Base-by-base conservation (phyloP, 2,329 filamentous ascomycete genomes). In the Parastagonospora avenae region DNA sequence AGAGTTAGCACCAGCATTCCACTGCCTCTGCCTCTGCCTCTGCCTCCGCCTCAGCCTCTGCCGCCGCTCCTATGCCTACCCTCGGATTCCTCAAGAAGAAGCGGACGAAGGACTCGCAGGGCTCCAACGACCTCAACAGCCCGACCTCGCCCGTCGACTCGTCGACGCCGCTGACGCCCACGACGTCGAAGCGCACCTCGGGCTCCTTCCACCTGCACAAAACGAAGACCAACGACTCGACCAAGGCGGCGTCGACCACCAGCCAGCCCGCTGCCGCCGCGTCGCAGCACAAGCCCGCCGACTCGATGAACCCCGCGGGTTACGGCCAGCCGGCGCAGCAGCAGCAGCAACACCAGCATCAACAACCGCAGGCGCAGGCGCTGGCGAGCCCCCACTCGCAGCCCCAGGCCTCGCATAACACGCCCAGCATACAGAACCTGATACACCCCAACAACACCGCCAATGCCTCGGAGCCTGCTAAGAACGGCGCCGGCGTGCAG, bases 11-110 rank as follows among this genome's bases (percentile, higher is more conserved):
- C 19, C 19, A 24, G 19, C 19, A 24, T 58, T 51, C 49, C 50
- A 51, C 55, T 12, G 4, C 10, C n/a, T 56, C 47, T 50, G 46
- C 47, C 55, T 48, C 45, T 40, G 27, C 19, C 37, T n/a, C 45
- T 40, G 27, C 19, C 37, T n/a, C 48, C 40, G 57, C 19, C 37
- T n/a, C 45, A 29, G 27, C 19, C 37, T n/a, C 48, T 37, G 57
- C 59, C 51, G 62, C 55, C 67, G 70, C 69, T 60, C 65, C 68
- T 76, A 97, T 99, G 94, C 94, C 92, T 87, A 90, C 85, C 77
- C 85, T 97, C 82, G 91, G 91, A 77, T 92, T 97, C 74, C 86
- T 97, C 74, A 97, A 97, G 85, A 97, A 96, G 85, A 96, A 96
- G 85, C 88, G 92, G 85, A 96, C 92, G 79, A 95, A 92, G 85